phyloP scores from a whole-genome alignment of 768 basidiomycete species.

The Lentinula sp. region DNA sequence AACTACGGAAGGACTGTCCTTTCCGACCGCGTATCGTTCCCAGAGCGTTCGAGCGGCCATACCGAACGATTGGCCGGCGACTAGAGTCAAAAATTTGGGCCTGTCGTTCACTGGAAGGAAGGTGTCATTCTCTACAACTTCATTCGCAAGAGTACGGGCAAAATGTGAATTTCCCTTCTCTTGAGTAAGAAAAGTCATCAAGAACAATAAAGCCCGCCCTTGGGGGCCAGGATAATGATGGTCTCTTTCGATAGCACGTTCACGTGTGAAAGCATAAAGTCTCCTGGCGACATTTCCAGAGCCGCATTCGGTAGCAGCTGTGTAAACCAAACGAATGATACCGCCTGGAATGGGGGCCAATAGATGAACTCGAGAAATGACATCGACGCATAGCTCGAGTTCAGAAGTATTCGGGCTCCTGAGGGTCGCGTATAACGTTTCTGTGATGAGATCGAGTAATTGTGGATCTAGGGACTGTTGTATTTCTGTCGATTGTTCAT shows the following conservation, averaged over 20 bases:
- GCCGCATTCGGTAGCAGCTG: conserved; percentile 22
- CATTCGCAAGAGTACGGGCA: conserved; percentile 41
- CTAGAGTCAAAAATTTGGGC: conserved; percentile 40
- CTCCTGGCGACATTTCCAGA: conserved; percentile 28
- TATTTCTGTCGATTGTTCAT: neutral
- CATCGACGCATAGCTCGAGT: conserved; percentile 30
- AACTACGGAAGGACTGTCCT: conserved; percentile 32
- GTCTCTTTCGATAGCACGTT: conserved; percentile 19
- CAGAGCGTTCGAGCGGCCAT: conserved; percentile 47
- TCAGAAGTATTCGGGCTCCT: conserved; percentile 26
- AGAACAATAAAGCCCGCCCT: conserved; percentile 39
- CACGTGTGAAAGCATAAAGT: conserved; percentile 43
- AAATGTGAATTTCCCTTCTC: conserved; percentile 35
- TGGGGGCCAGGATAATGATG: conserved; percentile 46
- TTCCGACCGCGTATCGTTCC: conserved; percentile 44
- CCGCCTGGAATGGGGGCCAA: conserved; percentile 33
- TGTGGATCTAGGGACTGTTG: conserved; percentile 12
- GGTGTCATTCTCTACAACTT: conserved; percentile 36
- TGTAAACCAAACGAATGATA: conserved; percentile 43
- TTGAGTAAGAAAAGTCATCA: conserved; percentile 40
- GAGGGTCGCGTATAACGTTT: conserved; percentile 36
- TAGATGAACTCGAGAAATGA: conserved; percentile 34
- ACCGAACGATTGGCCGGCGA: conserved; percentile 42
- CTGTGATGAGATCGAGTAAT: conserved; percentile 31
- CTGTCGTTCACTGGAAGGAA: conserved; percentile 38